A percentile compares a stretch with the other conserved stretches of the same genome.
These are phyloP conservation scores for Aspergillus pseudoviridinutans DNA, from an alignment of 2,329 filamentous ascomycete genomes.

Conservation along the genomic window DNA sequence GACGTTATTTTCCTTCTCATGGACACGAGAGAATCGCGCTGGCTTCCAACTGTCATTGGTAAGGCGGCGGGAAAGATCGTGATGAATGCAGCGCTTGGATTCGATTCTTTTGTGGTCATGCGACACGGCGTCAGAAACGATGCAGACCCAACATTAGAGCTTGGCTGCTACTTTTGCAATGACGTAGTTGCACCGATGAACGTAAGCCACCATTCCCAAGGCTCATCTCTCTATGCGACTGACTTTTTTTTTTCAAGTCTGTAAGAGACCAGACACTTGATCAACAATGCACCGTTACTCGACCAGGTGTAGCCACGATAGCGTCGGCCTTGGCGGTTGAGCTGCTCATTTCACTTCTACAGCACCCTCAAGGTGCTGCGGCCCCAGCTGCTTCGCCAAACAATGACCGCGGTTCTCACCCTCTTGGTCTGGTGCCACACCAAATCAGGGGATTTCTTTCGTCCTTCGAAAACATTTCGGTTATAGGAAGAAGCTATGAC, in stretches of 20 bases:
- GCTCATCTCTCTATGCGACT: conserved; percentile 10
- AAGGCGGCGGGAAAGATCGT: conserved; percentile 92
- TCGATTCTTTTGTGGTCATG: conserved; percentile 97
- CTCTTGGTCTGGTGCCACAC: conserved; percentile 55
- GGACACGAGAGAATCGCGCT: conserved; percentile 91
- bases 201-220: conserved; percentile 54
- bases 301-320: conserved; percentile 86
- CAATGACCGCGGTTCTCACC: conserved; percentile 40
- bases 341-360: conserved; percentile 78
- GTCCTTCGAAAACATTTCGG: conserved; percentile 55
- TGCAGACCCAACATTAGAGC: conserved; percentile 57
- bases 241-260: conserved; percentile 56
- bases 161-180: conserved; percentile 98
- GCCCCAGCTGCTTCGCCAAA: conserved; percentile 34
- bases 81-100: conserved; percentile 92
- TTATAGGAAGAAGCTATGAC: conserved; percentile 56
- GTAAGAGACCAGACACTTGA: conserved; percentile 93
- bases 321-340: conserved; percentile 90
- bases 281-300: conserved; percentile 95
- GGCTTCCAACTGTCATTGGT: conserved; percentile 94
- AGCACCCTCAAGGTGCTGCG: conserved; percentile 63
- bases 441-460: conserved; percentile 61
- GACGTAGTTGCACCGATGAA: conserved; percentile 93
- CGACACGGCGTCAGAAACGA: conserved; percentile 71
- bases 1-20: conserved; percentile 95